Conservation (phyloP, 352 stramenopile genomes). For the Globisporangium middletonii region DNA sequence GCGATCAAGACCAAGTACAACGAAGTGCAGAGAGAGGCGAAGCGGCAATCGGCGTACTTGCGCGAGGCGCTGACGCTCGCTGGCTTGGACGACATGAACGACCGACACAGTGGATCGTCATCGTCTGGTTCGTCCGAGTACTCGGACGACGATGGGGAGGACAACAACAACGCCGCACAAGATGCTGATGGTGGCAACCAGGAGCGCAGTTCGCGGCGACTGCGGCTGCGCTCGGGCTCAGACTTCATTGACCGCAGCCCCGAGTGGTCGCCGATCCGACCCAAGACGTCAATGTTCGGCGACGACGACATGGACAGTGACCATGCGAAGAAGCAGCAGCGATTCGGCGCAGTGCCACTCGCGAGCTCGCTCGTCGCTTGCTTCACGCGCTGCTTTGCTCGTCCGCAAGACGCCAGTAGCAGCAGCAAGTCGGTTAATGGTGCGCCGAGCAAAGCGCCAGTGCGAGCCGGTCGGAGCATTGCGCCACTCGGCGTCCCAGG, state of each 20-base stretch:
- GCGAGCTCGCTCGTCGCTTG: conserved; percentile 18
- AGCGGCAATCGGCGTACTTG: conserved; percentile 38
- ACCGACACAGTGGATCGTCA: neutral
- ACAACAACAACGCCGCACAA: neutral
- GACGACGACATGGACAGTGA: conserved; percentile 16
- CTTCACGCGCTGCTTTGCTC: conserved; percentile 27
- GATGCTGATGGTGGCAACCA: conserved; percentile 1
- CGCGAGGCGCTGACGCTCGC: conserved; percentile 40
- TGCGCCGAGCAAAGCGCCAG: neutral
- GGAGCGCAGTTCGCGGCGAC: neutral
- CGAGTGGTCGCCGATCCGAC: conserved; percentile 67
- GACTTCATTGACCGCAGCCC: conserved; percentile 56
- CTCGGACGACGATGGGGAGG: conserved; percentile 10
- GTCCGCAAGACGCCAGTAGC: neutral
- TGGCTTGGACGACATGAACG: conserved; percentile 16
- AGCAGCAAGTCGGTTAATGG: neutral
- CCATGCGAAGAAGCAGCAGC: conserved; percentile 1
- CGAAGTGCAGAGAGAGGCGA: conserved; percentile 39
- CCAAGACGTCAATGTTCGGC: conserved; percentile 34
- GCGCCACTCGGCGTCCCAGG: conserved; percentile 36
- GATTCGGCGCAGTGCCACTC: neutral
- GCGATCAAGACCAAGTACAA: conserved; percentile 49
- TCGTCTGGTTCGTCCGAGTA: conserved; percentile 13
- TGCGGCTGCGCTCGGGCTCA: conserved; percentile 17
- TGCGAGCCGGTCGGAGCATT: conserved; percentile 11